These are phyloP conservation scores for Tricholomella constricta DNA, from an alignment of 768 basidiomycete species.

Conservation along the genomic window DNA sequence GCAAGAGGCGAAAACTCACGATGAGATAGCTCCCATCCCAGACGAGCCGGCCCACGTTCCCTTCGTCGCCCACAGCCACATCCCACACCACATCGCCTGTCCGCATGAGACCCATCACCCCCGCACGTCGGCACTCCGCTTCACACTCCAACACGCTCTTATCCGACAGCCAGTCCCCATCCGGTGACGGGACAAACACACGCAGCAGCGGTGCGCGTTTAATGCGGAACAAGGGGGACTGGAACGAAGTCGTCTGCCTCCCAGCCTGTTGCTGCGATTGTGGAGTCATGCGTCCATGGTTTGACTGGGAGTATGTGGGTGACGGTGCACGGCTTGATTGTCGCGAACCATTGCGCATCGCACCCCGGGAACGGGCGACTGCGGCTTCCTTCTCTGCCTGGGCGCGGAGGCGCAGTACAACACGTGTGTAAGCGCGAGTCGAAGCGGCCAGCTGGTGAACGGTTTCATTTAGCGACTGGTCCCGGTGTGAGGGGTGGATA, in stretches of 20 bases:
- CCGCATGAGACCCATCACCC: slow-evolving; percentile 61
- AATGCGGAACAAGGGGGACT: slow-evolving; percentile 68
- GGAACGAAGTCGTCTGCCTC: slow-evolving; percentile 38
- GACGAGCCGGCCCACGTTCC: slow-evolving; percentile 77
- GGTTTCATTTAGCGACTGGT: slow-evolving; percentile 41
- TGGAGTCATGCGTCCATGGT: slow-evolving; percentile 28
- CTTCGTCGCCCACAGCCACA: slow-evolving; percentile 82
- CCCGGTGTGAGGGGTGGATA: slow-evolving; percentile 43
- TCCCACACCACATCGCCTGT: slow-evolving; percentile 89
- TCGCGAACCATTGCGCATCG: slow-evolving; percentile 33
- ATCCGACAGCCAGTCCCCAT: slow-evolving; percentile 86
- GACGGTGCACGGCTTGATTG: slow-evolving; percentile 69
- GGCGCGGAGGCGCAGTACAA: slow-evolving; percentile 73
- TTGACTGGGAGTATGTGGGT: slow-evolving; percentile 54
- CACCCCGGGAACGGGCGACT: slow-evolving; percentile 23
- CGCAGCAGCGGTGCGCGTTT: slow-evolving; percentile 76
- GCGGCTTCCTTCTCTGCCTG: slow-evolving; percentile 68
- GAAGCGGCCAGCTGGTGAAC: slow-evolving; percentile 59
- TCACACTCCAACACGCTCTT: slow-evolving; percentile 82
- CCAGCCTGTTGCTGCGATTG: slow-evolving; percentile 8
- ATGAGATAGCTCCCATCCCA: slow-evolving; percentile 92
- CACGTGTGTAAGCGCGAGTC: slow-evolving; percentile 76
- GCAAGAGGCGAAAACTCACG: slow-evolving; percentile 52
- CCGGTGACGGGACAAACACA: slow-evolving; percentile 84
- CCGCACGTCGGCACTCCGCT: slow-evolving; percentile 72